Conservation (phyloP, 2,329 filamentous ascomycete species). For the Talaromyces sp. region DNA sequence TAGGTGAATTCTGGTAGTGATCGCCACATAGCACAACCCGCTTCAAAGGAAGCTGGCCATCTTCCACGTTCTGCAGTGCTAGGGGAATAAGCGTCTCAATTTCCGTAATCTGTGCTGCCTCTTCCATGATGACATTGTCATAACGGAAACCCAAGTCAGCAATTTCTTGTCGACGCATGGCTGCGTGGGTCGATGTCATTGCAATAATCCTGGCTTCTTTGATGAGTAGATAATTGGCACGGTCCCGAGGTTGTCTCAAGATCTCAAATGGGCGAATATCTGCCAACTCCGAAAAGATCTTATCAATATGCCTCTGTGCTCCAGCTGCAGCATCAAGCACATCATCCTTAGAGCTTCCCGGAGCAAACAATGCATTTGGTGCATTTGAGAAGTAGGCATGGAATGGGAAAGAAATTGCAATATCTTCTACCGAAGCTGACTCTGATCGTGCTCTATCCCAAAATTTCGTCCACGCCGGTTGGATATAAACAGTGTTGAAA, state of each 20-base stretch:
- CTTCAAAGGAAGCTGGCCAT: constrained; percentile 72
- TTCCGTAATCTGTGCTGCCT: constrained; percentile 96
- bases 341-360: constrained; percentile 61
- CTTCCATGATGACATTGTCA: constrained; percentile 97
- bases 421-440: constrained; percentile 56
- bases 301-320: constrained; percentile 83
- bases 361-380: constrained; percentile 78
- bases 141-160: constrained; percentile 91
- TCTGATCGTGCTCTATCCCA: constrained; percentile 61
- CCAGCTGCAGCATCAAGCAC: constrained; percentile 74
- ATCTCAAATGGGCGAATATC: constrained; percentile 96
- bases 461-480: constrained; percentile 85
- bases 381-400: constrained; percentile 81
- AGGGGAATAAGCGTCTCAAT: constrained; percentile 95
- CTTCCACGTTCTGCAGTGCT: constrained; percentile 78
- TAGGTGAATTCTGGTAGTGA: constrained; percentile 92
- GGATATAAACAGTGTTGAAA: constrained; percentile 88
- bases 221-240: constrained; percentile 90
- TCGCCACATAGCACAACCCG: constrained; percentile 91
- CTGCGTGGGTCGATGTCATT: constrained; percentile 98
- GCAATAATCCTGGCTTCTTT: constrained; percentile 97
- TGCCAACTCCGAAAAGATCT: constrained; percentile 86
- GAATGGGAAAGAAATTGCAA: constrained; percentile 80
- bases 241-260: constrained; percentile 80
- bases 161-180: constrained; percentile 89